Evolutionary conservation across 2,329 filamentous ascomycete species (phyloP), one percentile per base, ranked within the genome.

Genomic region (Penicillium sp.): DNA sequence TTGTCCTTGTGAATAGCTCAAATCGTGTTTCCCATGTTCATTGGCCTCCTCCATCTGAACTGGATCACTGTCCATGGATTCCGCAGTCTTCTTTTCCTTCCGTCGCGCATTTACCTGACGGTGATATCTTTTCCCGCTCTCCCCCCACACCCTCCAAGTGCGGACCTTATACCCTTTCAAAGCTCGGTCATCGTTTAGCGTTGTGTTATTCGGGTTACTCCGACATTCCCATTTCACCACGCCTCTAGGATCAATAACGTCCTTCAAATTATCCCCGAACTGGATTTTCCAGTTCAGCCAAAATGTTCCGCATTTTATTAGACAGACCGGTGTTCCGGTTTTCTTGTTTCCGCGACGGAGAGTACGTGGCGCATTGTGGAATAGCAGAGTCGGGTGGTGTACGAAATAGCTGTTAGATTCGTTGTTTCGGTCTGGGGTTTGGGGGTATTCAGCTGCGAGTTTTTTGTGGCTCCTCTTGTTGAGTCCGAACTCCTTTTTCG

Each of bases 131-230:
- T 34, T 52, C 6, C 60, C 57, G 13, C 47, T 53, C 16, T 60
- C 57, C 6, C 55, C 58, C 60, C 58, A 61, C 6, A 58, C 34
- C 6, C 58, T 46, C 55, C 57, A 61, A 1, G 41, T n/a, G 6
- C 55, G 57, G 16, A 61, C 57, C 25, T 53, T 60, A 18, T 60
- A 57, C 15, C 58, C 60, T 21, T 55, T 58, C 4, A 58, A 47
- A 1, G 50, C 54, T 5, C 35, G 29, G 25, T 50, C 39, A n/a
- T 53, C 45, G 12, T 50, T 32, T 10, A 39, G 18, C 18, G 16
- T 38, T 38, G 35, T 51, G 16, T 61, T 61, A 31, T 58, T 47
- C 9, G 15, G 23, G 21, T 50, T 55, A 27, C 42, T 60, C 25
- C 58, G 52, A 44, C 46, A 18, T 9, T 58, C 46, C 51, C 56